Evolutionary conservation across 2,329 filamentous ascomycete species (phyloP).

Genomic region (Cordyceps militaris): DNA sequence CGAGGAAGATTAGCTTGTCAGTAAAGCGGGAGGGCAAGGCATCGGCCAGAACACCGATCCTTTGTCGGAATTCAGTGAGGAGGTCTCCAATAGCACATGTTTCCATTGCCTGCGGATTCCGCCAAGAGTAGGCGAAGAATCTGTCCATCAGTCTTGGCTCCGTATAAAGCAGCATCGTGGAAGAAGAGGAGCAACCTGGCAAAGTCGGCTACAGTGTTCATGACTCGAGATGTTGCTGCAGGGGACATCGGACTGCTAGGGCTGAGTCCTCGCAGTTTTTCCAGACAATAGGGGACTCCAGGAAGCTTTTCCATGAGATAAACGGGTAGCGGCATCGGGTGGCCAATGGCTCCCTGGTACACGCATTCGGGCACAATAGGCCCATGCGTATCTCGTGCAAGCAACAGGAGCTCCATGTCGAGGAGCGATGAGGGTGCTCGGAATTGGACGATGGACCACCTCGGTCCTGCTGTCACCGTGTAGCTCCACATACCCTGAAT

Average conservation of each 20-base stretch:
- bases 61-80: conserved; percentile 10
- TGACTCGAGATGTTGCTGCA: conserved; percentile 2
- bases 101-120: neutral
- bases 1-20: conserved; percentile 1
- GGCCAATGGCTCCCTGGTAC: conserved; percentile 16
- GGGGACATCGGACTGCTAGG: too few species aligned
- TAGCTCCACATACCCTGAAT: conserved; percentile 19
- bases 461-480: conserved; percentile 10
- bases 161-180: too few species aligned
- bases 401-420: conserved; percentile 6
- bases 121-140: conserved; percentile 18
- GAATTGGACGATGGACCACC: conserved; percentile 16
- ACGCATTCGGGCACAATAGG: conserved; percentile 10
- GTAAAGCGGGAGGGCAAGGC: conserved; percentile 14
- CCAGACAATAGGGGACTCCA: conserved; percentile 3
- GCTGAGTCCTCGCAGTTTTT: too few species aligned
- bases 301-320: conserved; percentile 17
- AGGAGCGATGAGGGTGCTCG: conserved; percentile 8
- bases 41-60: conserved; percentile 7
- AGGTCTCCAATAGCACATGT: neutral
- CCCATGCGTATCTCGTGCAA: conserved; percentile 4
- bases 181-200: too few species aligned
- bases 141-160: conserved; percentile 4
- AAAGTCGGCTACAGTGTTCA: conserved; percentile 13
- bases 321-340: conserved; percentile 9